phyloP scores from a whole-genome alignment of 2,329 filamentous ascomycete genomes.

The Stenocarpella maydis region DNA sequence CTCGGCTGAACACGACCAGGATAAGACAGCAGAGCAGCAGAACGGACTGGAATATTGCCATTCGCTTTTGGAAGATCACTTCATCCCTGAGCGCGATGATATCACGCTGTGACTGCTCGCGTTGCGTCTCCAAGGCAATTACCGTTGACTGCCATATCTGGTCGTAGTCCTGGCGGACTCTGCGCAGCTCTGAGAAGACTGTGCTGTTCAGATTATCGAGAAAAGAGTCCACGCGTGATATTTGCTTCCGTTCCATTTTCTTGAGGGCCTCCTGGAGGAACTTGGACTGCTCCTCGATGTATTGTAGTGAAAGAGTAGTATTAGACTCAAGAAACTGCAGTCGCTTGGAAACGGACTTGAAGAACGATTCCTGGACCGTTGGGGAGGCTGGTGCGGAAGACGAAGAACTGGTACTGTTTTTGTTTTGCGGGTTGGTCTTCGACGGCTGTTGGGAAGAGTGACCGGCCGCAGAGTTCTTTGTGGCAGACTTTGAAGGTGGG shows the following conservation, averaged over 20 bases:
- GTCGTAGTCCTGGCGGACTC: conserved; percentile 86
- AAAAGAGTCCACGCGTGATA: conserved; percentile 83
- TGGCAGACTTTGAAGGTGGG: conserved; percentile 6
- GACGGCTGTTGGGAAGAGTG: conserved; percentile 18
- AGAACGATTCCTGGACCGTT: conserved; percentile 96
- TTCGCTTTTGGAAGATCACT: conserved; percentile 84
- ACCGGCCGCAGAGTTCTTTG: conserved; percentile 3
- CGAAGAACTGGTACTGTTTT: conserved; percentile 26
- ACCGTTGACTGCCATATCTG: conserved; percentile 97
- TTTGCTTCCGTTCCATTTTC: conserved; percentile 86
- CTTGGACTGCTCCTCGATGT: conserved; percentile 94
- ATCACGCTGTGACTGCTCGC: conserved; percentile 83
- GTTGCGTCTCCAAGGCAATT: conserved; percentile 87
- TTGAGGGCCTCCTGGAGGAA: conserved; percentile 88
- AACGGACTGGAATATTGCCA: conserved; percentile 91
- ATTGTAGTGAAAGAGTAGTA: conserved; percentile 89
- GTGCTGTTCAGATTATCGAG: conserved; percentile 87
- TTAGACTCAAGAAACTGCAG: conserved; percentile 91
- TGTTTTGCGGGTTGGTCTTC: conserved; percentile 23
- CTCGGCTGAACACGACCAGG: conserved; percentile 81
- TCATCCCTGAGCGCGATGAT: conserved; percentile 94
- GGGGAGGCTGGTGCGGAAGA: conserved; percentile 61
- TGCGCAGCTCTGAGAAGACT: conserved; percentile 80
- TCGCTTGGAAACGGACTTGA: conserved; percentile 94
- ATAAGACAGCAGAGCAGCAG: conserved; percentile 87